A percentile compares a stretch with the other conserved stretches of the same genome.
phyloP scores from a whole-genome alignment of 1,284 basidiomycete genomes.

The Cryptococcus hybrid region DNA sequence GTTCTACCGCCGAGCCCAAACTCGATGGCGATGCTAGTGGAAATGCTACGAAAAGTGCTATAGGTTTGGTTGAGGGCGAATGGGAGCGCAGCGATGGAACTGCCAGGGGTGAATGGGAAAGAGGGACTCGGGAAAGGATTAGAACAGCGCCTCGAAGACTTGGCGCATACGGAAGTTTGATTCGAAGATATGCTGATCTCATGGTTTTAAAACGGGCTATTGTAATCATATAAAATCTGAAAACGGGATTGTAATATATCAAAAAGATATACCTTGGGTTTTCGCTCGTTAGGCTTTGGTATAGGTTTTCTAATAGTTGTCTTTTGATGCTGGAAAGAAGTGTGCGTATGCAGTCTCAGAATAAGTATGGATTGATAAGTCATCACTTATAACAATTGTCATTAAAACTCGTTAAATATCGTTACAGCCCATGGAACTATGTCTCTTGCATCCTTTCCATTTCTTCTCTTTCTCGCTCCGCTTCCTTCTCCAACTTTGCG shows the following conservation, averaged over 20 bases:
- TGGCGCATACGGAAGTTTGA: constrained; percentile 13
- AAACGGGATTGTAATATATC: not conserved
- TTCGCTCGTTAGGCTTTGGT: not conserved
- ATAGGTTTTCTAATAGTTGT: not conserved
- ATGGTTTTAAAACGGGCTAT: not conserved
- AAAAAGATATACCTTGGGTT: not conserved
- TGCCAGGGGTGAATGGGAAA: constrained; percentile 55
- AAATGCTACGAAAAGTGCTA: not conserved
- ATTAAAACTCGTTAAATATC: not conserved
- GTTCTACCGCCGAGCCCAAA: not conserved
- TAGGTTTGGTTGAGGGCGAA: not conserved
- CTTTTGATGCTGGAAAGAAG: too few relatives aligned
- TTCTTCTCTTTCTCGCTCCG: constrained; percentile 14
- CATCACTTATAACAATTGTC: not conserved
- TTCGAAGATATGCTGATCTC: not conserved
- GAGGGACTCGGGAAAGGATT: constrained; percentile 75
- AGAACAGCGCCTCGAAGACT: constrained; percentile 69
- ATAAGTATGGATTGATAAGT: too few relatives aligned
- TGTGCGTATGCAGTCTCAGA: not conserved
- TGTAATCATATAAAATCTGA: not conserved
- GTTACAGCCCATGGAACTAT: not conserved
- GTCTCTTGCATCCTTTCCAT: constrained; percentile 9
- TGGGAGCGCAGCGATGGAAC: constrained; percentile 5
- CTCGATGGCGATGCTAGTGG: not conserved
- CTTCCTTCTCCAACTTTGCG: constrained; percentile 2